A percentile compares a stretch with the other conserved stretches of the same genome.
These are phyloP conservation scores for Dispira parvispora DNA, from an alignment of 192 early-diverging fungal species.

Conservation along the genomic window DNA sequence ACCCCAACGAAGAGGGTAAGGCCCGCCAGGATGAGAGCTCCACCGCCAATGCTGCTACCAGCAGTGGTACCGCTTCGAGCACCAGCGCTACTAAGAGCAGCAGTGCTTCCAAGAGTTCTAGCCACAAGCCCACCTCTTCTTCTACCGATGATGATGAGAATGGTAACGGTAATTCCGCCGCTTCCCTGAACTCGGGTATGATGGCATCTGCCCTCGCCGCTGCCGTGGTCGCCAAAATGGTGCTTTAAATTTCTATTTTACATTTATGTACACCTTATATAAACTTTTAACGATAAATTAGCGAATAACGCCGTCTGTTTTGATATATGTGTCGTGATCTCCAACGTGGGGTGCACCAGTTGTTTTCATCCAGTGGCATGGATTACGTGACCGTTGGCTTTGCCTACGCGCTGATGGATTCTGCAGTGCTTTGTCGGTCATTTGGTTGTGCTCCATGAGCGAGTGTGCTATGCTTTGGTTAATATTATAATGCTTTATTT, in stretches of 20 bases:
- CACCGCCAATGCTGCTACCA: neutral
- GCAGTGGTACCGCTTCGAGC: neutral
- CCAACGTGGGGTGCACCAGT: too few relatives aligned
- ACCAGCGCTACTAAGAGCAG: neutral
- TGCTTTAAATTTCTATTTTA: neutral
- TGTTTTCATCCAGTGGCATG: too few relatives aligned
- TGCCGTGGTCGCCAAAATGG: neutral
- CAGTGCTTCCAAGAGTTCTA: neutral
- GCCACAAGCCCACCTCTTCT: neutral
- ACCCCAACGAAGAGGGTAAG: too few relatives aligned
- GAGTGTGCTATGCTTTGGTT: too few relatives aligned
- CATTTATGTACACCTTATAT: neutral
- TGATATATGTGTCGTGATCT: too few relatives aligned
- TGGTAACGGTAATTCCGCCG: neutral
- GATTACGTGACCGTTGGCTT: neutral
- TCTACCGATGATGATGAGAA: neutral
- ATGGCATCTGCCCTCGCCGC: neutral
- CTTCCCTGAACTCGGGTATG: neutral
- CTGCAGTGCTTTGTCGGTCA: neutral
- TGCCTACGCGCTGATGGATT: neutral
- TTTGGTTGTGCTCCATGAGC: too few relatives aligned
- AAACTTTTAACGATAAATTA: neutral
- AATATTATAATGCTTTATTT: too few relatives aligned
- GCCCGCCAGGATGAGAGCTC: neutral
- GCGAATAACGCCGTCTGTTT: neutral